Evolutionary conservation across 2,329 filamentous ascomycete species (phyloP).

Genomic region (Paracoccidioides lutzii): DNA sequence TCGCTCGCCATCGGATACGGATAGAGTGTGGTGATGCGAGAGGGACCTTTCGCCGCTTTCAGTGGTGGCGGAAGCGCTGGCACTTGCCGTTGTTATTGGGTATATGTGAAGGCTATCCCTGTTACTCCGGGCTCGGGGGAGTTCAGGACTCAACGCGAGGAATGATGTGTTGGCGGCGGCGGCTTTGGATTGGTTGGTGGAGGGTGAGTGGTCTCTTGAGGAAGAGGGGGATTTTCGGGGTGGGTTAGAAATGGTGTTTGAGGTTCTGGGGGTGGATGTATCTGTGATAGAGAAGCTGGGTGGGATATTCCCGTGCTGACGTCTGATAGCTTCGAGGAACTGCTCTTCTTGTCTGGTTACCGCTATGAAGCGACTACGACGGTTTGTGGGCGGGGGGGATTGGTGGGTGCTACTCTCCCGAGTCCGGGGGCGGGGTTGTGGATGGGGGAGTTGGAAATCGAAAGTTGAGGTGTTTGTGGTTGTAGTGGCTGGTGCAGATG

Average conservation of each 20-base stretch:
- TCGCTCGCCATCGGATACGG: conserved; percentile 19
- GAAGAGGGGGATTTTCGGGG: conserved; percentile 1
- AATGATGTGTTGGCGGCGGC: background rate
- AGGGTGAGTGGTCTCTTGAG: background rate
- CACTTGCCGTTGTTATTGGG: too few species aligned
- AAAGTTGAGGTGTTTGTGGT: conserved; percentile 8
- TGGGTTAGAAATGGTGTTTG: background rate
- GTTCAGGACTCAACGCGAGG: background rate
- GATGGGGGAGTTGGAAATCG: conserved; percentile 3
- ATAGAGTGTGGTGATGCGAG: background rate
- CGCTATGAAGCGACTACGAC: conserved; percentile 37
- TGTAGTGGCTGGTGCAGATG: background rate
- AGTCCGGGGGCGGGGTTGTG: background rate
- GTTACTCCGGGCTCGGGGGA: background rate
- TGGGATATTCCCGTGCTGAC: conserved; percentile 36
- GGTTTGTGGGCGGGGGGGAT: conserved; percentile 14
- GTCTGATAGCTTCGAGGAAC: conserved; percentile 38
- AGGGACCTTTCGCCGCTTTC: background rate
- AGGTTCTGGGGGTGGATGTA: conserved; percentile 4
- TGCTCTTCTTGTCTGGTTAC: conserved; percentile 43
- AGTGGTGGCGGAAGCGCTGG: background rate
- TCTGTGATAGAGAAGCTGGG: conserved; percentile 24
- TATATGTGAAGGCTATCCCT: too few species aligned
- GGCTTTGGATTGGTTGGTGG: background rate
- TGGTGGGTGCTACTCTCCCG: conserved; percentile 14